Percentiles rank a stretch among this genome's conserved stretches.
Evolutionary conservation across 805 yeast species (phyloP).

Genomic region (Sugiyamaella mastotermitis): DNA sequence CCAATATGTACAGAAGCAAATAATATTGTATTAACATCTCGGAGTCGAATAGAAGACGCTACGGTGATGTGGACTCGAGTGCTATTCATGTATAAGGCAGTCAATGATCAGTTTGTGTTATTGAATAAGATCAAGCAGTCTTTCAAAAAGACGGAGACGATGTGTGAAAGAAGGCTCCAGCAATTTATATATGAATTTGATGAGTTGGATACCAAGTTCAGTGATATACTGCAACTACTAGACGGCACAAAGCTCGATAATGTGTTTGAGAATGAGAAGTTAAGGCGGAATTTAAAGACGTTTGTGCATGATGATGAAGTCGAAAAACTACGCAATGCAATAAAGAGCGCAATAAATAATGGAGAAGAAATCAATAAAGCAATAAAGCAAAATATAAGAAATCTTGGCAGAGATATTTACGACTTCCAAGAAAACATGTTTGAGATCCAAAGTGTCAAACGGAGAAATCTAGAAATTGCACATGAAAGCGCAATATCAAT

Average conservation of each 20-base stretch:
- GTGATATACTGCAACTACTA: constrained; percentile 30
- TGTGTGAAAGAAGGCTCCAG: constrained; percentile 17
- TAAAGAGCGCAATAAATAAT: constrained; percentile 30
- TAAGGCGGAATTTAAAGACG: constrained; percentile 33
- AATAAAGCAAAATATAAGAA: constrained; percentile 26
- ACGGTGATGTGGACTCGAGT: constrained; percentile 39
- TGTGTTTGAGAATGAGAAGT: constrained; percentile 20
- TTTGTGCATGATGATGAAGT: constrained; percentile 42
- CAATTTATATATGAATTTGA: constrained; percentile 20
- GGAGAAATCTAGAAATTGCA: constrained; percentile 24
- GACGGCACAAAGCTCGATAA: constrained; percentile 34
- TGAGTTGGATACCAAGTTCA: constrained; percentile 29
- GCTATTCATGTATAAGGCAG: constrained; percentile 40
- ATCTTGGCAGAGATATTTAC: constrained; percentile 16
- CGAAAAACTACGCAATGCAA: constrained; percentile 27
- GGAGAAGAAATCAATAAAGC: constrained; percentile 19
- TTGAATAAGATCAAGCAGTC: constrained; percentile 29
- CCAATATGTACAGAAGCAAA: constrained; percentile 48
- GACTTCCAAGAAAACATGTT: constrained; percentile 11
- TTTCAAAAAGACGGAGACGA: constrained; percentile 17
- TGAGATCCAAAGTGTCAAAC: constrained; percentile 16
- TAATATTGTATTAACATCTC: constrained; percentile 32
- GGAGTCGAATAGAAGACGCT: constrained; percentile 34
- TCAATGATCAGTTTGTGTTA: constrained; percentile 42
- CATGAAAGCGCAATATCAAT: constrained; percentile 20